A percentile compares a stretch with the other conserved stretches of the same genome.
phyloP scores from a whole-genome alignment of 2,329 filamentous ascomycete genomes.

The Drechslera avenae region DNA sequence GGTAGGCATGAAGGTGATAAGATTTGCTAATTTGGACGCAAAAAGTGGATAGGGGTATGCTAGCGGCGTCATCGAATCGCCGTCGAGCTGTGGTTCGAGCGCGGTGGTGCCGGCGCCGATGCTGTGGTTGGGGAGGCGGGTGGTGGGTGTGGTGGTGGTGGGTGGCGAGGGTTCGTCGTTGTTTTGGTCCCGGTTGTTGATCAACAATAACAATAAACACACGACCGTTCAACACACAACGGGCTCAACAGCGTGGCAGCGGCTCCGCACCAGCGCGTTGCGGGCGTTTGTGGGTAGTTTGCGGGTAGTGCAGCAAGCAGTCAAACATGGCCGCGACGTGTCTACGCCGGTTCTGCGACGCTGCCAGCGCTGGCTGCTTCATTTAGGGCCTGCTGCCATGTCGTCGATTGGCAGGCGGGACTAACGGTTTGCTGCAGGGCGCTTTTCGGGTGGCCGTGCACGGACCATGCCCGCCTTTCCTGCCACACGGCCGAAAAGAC shows the following conservation, averaged over 20 bases:
- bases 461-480: constrained; percentile 11
- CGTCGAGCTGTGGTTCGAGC: constrained; percentile 14
- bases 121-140: constrained; percentile 15
- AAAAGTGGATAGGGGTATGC: constrained; percentile 14
- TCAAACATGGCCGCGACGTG: neutral
- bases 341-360: neutral
- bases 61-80: constrained; percentile 7
- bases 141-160: too few relatives aligned
- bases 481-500: constrained; percentile 28
- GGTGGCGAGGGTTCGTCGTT: constrained; percentile 9
- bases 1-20: constrained; percentile 28
- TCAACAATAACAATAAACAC: constrained; percentile 17
- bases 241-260: neutral
- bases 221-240: neutral
- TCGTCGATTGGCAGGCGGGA: constrained; percentile 27
- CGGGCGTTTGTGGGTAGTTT: neutral
- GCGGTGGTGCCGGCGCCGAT: constrained; percentile 14
- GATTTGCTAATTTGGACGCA: constrained; percentile 27
- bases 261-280: constrained; percentile 13
- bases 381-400: constrained; percentile 11
- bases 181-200: constrained; percentile 14
- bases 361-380: constrained; percentile 19
- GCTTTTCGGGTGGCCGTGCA: constrained; percentile 12
- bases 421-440: constrained; percentile 25
- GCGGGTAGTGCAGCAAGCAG: neutral